Evolutionary conservation across 108 stramenopile species (phyloP), one percentile per base, ranked within the genome.

Genomic region (Skeletonema grethae): DNA sequence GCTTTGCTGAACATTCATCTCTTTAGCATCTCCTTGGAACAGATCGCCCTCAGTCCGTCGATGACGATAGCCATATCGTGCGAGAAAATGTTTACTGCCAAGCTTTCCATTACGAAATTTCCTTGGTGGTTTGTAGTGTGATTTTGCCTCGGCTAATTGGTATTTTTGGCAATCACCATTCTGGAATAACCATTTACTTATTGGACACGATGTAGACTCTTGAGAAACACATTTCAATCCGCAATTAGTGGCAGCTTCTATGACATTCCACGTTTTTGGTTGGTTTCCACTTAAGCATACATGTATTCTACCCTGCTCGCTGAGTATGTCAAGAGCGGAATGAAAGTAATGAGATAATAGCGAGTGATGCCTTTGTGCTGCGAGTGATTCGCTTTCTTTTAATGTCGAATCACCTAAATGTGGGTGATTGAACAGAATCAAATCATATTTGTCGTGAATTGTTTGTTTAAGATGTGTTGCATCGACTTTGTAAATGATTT

Each of bases 391-490:
- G 11, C 66, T 67, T 25, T 72, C 67, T 2, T 66, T 57, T 6
- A 89, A 46, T 6, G 76, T 46, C 1, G 66, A 62, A 34, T 82
- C 24, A n/a, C 88, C 90, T 34, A 91, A 66, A 74, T 89, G 90
- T 6, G 90, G 88, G 74, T 89, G 90, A 65, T 89, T 87, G 69
- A 91, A 91, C 13, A 82, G 16, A n/a, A 89, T 64, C 30, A 85
- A 28, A 63, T 91, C 85, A 73, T 82, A 88, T 5, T 70, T 35
- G 5, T 73, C 43, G 65, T 10, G 67, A 13, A 61, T 53, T 11
- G 28, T 46, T 67, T 67, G 55, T 60, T 88, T 75, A 1, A 91
- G 35, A 58, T 80, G 75, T 31, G 90, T 91, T 3, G 85, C 90
- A 71, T 89, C 88, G 7, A 77, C 57, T n/a, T 71, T 63, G 55